Evolutionary conservation across 805 yeast species (phyloP).

Genomic region (Candida easanensis): DNA sequence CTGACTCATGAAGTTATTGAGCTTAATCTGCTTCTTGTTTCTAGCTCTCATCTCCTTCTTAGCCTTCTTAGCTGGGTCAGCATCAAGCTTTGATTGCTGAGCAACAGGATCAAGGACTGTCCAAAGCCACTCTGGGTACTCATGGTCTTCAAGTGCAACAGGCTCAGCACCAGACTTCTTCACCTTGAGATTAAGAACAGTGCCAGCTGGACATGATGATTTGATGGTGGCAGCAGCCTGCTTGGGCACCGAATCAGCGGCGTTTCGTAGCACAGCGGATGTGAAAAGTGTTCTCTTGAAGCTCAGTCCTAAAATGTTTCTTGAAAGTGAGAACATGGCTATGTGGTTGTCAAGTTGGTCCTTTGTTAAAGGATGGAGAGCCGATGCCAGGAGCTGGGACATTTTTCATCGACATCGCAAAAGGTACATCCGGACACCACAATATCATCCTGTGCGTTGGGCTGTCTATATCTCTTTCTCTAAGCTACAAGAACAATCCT

Average conservation of each 20-base stretch:
- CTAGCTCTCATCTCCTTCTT: constrained; percentile 65
- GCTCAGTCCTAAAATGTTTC: background rate
- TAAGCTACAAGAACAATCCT: background rate
- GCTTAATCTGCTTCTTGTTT: constrained; percentile 69
- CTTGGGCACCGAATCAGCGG: constrained; percentile 8
- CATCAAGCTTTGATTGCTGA: constrained; percentile 53
- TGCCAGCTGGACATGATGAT: constrained; percentile 69
- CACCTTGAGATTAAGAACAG: constrained; percentile 66
- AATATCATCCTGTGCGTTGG: too few relatives aligned
- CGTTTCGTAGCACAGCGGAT: constrained; percentile 14
- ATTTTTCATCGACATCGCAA: background rate
- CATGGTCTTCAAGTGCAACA: constrained; percentile 80
- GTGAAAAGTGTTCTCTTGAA: constrained; percentile 18
- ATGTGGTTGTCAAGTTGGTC: background rate
- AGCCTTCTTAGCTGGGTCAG: constrained; percentile 63
- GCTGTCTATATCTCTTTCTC: background rate
- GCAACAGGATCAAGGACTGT: constrained; percentile 64
- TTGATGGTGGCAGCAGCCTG: constrained; percentile 10
- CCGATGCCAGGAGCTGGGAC: too few relatives aligned
- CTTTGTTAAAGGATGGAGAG: background rate
- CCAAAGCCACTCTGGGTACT: constrained; percentile 97
- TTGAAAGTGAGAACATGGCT: constrained; percentile 9
- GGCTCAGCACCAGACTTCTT: constrained; percentile 83
- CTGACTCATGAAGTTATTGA: constrained; percentile 71
- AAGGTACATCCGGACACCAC: background rate